Evolutionary conservation across 257 asterid species (phyloP), one percentile per base, ranked within the genome.

Genomic region (Eustoma russellianum): DNA sequence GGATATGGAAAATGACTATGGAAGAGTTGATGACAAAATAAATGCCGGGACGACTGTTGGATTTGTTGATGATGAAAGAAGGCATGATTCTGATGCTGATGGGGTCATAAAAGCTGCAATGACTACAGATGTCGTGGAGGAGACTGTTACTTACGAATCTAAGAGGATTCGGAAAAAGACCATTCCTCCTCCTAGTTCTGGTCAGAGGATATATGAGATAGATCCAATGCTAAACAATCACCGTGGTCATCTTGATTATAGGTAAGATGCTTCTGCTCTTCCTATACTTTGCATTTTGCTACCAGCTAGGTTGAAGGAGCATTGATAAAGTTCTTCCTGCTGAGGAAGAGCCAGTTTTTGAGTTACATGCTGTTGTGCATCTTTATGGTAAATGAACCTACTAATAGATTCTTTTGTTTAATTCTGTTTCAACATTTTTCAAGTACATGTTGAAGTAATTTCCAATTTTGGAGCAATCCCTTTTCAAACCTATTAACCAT

Each of bases 181-280:
- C 66, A 70, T 88, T 56, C 88, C 91, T 70, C 91, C 93, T 44
- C 94, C 95, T 66, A 97, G 95, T 63, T 46, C 12, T 41, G 99
- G 97, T 52, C 91, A 78, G 77, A 83, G 60, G 64, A 92, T 92
- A 55, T 92, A 92, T 52, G 95, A 81, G 74, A 88, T 88, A 63
- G 99, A 92, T 77, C 86, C 97, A 45, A 71, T 81, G 66, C 66
- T 92, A 76, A 79, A 38, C 47, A 80, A 77, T 56, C 48, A 77
- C 56, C 77, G 83, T 45, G 69, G 68, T 18, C 99, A 92, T 79
- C 95, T 92, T 60, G 88, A 85, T 67, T 92, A 85, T 66, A 79
- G 97, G 99, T 92, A 58, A 71, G 60, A 52, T 50, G 16, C 11
- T 45, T 11, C 14, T n/a, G 17, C 54, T 0, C 30, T 24, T 28